Base-by-base conservation (phyloP, 1,139 yeast species). In the Pichia sp. region DNA sequence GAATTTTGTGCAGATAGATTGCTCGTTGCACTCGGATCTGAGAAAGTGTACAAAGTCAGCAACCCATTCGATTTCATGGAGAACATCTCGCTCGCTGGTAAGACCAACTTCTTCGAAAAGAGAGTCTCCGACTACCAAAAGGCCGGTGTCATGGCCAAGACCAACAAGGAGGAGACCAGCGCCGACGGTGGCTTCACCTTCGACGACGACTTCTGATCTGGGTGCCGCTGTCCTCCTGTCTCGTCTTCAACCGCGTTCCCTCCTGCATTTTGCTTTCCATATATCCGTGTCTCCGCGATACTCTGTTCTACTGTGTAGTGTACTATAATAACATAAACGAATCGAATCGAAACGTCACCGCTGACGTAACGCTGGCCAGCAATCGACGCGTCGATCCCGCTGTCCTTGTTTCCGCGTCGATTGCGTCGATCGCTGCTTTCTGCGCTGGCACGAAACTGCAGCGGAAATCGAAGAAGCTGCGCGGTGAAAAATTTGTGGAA, bases 21-120 rank as follows among this genome's bases (percentile, higher is more conserved):
- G 59, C 74, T 91, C 50, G 77, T 85, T 40, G 76, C 97, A 11
- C 75, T 91, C 53, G 98, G 98, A 53, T 85, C 86, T 73, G 73
- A 81, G 66, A 88, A 89, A 72, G 72, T 75, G 50, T 91, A 80
- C 77, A 85, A 86, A 60, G 91, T 74, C 47, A 69, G 84, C 49
- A 93, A 91, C 64, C 99, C 99, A 63, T 91, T 91, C 64, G 97
- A 89, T 66, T 91, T 89, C 62, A 91, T 91, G 98, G 99, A 91
- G 70, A 88, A 88, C 71, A 88, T 88, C 58, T 88, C 97, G 20
- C 77, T 91, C 56, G 93, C 96, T 45, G 98, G 98, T 66, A 91
- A 91, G 77, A 89, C 98, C 55, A 91, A 91, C 72, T 91, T 93
- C 77, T 91, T 91, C 62, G 99, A 91, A 74, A 91, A 91, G 78